Evolutionary conservation across 2,329 filamentous ascomycete genomes (phyloP), one percentile per base, ranked within the genome.

Genomic region (Fusarium graminum): DNA sequence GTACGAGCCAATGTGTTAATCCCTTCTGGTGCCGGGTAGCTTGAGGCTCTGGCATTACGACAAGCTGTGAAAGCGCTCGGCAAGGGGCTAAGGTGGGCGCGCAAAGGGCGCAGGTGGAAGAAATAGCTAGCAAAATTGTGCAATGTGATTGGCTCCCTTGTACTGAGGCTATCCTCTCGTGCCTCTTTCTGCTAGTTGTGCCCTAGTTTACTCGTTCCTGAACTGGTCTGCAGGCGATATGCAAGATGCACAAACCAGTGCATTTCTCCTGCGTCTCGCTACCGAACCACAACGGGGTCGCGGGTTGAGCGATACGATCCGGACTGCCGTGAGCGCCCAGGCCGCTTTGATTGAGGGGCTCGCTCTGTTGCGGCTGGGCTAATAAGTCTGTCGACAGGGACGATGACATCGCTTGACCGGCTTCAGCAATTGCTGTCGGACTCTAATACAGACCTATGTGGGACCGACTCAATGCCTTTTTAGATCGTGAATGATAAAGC

Each of bases 211-310:
- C 58, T 60, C 59, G 69, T 69, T 65, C 67, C 67, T 68, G 59
- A 60, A 49, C 46, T 70, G 69, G 55, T 50, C 57, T 59, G 63
- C 59, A 62, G 65, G 55, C 29, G 49, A 56, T 47, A 63, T 70
- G 64, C 67, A 67, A 68, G 41, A 68, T 67, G 55, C 41, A 22
- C 46, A 51, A 50, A 47, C 58, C 58, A 63, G 55, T 69, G 53
- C 56, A 36, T 57, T 36, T 68, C 71, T 73, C 70, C 71, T 73
- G 69, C 70, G 55, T 73, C 70, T 69, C 67, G 71, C 70, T 72
- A 72, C 68, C 68, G 68, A 54, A 60, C 50, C 28, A 36, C 42
- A 53, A 58, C 41, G 62, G 68, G 61, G 62, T 46, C 53, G 55
- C 41, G 26, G 45, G 40, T 50, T 54, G 51, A 54, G 67, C 54